Base-by-base conservation (phyloP, 2,329 filamentous ascomycete species). In the Colletotrichum sidae region DNA sequence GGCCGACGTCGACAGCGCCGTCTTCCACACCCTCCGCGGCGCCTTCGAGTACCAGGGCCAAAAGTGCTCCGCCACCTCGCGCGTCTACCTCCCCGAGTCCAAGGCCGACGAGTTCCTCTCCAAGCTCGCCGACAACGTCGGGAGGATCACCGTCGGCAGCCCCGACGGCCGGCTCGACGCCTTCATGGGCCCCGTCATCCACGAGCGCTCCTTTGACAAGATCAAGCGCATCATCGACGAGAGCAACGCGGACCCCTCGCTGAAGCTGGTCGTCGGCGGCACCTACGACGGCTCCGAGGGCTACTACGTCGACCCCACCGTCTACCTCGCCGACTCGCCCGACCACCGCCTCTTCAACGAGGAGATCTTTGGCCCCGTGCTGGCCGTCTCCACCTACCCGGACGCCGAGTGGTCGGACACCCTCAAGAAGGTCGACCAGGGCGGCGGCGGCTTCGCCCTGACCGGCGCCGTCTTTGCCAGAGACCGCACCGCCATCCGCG, bases 51-150 rank as follows among this genome's bases (percentile, higher is more conserved):
- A 81, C 71, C 79, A 82, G 64, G 83, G 83, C 17, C 82, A 84
- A 68, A 85, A 85, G 73, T 85, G 83, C 75, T 83, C 80, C 47
- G 83, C 83, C 33, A 81, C 78, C 10, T 84, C 82, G 9, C 77
- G 83, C 5, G 74, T 88, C 56, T 90, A 88, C 75, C 83, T 89
- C 44, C 85, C 89, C 6, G 70, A 74, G 52, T 81, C 80, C 38
- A 71, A 79, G 25, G 75, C 79, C 2, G 70, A 78, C 12, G 77
- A 81, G 68, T 64, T 64, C 54, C 49, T 58, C 8, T 53, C 47
- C 42, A 50, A 53, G 34, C 67, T 79, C 11, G 72, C 73, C 56
- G 62, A 72, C 0, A 72, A 72, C 37, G 62, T 72, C 33, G 52
- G 65, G 42, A 55, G 67, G 10, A 69, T 77, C 55, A 77, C 71